Conservation (phyloP, 2,329 filamentous ascomycete genomes). For the Clarireedia homoeocarpa region DNA sequence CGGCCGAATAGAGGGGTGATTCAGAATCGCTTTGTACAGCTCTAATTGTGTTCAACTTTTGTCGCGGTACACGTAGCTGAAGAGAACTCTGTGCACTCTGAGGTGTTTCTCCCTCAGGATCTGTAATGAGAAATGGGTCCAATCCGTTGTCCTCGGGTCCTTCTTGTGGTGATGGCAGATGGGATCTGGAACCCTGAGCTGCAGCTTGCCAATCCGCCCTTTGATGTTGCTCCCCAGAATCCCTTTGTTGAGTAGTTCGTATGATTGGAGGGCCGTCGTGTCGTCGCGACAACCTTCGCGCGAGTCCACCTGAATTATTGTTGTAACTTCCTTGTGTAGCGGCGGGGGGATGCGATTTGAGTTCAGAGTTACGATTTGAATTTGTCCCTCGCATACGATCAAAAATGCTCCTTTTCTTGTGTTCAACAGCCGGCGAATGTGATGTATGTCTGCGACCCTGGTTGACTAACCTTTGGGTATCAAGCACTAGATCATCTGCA, state of each 20-base stretch:
- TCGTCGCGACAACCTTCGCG: constrained; percentile 49
- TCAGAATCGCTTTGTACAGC: constrained; percentile 21
- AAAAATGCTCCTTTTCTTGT: constrained; percentile 28
- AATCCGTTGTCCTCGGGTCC: constrained; percentile 22
- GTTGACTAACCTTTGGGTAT: constrained; percentile 18
- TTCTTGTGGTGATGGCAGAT: constrained; percentile 27
- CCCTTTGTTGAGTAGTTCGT: constrained; percentile 35
- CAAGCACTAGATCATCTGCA: constrained; percentile 23
- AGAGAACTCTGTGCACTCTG: constrained; percentile 9
- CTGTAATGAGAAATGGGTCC: constrained; percentile 26
- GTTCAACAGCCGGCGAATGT: constrained; percentile 17
- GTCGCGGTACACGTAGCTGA: neutral
- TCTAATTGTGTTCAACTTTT: constrained; percentile 23
- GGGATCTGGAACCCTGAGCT: constrained; percentile 25
- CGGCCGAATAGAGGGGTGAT: constrained; percentile 15
- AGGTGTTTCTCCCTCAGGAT: constrained; percentile 15
- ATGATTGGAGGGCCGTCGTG: constrained; percentile 39
- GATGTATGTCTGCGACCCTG: constrained; percentile 12
- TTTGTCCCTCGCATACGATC: constrained; percentile 24
- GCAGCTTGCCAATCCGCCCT: constrained; percentile 30
- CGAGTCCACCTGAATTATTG: constrained; percentile 42
- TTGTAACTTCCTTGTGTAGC: constrained; percentile 26
- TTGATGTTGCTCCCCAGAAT: constrained; percentile 33
- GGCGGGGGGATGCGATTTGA: constrained; percentile 15
- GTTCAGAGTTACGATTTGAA: constrained; percentile 20